Evolutionary conservation across 2,329 filamentous ascomycete genomes (phyloP).

Genomic region (Cercospora nicotianae): DNA sequence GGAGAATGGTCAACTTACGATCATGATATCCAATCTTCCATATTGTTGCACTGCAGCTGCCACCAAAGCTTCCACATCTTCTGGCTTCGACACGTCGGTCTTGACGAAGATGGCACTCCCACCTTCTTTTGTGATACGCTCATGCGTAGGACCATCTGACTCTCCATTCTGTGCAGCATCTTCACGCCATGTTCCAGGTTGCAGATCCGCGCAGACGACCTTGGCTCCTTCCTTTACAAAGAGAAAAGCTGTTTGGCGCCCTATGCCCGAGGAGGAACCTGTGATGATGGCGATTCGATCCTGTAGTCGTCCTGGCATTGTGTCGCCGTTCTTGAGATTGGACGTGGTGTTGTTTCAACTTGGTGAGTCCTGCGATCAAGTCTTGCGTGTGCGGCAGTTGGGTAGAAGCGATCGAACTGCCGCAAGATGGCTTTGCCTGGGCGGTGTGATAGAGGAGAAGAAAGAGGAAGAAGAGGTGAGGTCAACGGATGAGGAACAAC

Average conservation of each 20-base stretch:
- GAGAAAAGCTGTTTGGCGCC: slow-evolving; percentile 38
- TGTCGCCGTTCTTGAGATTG: neutral
- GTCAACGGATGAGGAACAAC: neutral
- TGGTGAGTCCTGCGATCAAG: neutral
- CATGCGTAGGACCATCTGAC: slow-evolving; percentile 25
- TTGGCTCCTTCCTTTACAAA: slow-evolving; percentile 39
- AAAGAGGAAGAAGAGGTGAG: neutral
- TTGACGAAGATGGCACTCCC: slow-evolving; percentile 35
- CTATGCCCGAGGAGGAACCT: slow-evolving; percentile 39
- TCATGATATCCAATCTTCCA: slow-evolving; percentile 40
- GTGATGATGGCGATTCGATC: slow-evolving; percentile 37
- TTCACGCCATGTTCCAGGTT: slow-evolving; percentile 25
- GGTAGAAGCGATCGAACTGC: neutral
- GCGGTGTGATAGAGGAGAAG: neutral
- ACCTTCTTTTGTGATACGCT: slow-evolving; percentile 21
- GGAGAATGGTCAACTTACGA: neutral
- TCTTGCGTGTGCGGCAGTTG: neutral
- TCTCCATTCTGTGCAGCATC: slow-evolving; percentile 22
- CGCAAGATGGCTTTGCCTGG: neutral
- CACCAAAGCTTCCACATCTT: slow-evolving; percentile 35
- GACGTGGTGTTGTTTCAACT: neutral
- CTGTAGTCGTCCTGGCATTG: slow-evolving; percentile 30
- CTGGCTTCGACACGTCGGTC: slow-evolving; percentile 37
- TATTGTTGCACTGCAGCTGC: slow-evolving; percentile 35
- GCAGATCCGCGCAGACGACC: slow-evolving; percentile 29